Base-by-base conservation (phyloP, 78 protist genomes). In the Ministeria vibrans region DNA sequence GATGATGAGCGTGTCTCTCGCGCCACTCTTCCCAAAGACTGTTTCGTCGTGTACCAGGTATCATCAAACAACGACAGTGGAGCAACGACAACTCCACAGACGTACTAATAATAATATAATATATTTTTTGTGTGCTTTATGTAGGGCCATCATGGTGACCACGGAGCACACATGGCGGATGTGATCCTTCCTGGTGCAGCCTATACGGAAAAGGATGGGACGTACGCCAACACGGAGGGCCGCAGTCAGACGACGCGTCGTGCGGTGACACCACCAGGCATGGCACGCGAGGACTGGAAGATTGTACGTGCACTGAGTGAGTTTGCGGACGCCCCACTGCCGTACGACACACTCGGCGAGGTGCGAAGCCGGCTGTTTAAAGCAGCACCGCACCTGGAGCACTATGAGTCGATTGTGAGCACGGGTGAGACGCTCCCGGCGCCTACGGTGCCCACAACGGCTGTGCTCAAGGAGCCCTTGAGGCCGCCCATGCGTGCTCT, bases 181-280 rank as follows among this genome's bases (percentile, higher is more conserved):
- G 55, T 85, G 22, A 74, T 88, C 27, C 78, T 88, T 6, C 92
- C 92, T 7, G 89, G 87, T 28, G 84, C 88, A 28, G 86, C 92
- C 6, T 88, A 85, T 77, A 85, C 89, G 38, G 92, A 88, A 78
- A 88, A 88, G 89, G 3, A 36, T 23, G 85, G 64, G 43, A 84
- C 92, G 23, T 88, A 76, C 75, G 88, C 78, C 62, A 85, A 84
- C 72, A 84, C 84, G 6, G 92, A 82, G 86, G 91, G 91, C 39
- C 87, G 91, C 44, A 43, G 23, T 59, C 91, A 88, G 77, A 53
- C 23, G 20, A 80, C 91, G 7, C 20, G 28, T 20, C 36, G 63
- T 32, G 91, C 85, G 18, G 80, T 80, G 45, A 55, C 38, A 23
- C 77, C 86, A 45, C 91, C 91, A 1, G 82, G 85, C 62, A 39